A percentile compares a stretch with the other conserved stretches of the same genome.
Evolutionary conservation across 192 early-diverging fungal species (phyloP).

Genomic region (Spinellus fusiger): DNA sequence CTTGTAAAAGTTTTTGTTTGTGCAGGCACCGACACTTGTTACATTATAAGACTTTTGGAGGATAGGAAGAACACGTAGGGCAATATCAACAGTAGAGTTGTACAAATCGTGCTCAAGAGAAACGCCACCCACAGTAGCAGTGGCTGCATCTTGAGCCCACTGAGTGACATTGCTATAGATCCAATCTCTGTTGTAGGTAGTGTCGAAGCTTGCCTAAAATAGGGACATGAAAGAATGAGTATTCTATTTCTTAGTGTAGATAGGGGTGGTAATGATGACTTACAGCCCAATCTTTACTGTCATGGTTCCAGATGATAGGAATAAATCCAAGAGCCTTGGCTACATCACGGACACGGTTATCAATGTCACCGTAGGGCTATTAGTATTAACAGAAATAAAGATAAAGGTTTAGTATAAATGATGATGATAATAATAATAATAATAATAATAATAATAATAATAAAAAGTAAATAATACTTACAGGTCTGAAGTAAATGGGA

Average conservation of each 20-base stretch:
- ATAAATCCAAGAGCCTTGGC: conserved; percentile 42
- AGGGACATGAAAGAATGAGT: too few species aligned
- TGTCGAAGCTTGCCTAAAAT: too few species aligned
- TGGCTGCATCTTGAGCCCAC: conserved; percentile 31
- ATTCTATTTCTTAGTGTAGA: too few species aligned
- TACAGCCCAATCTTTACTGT: conserved; percentile 48
- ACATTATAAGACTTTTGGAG: conserved; percentile 27
- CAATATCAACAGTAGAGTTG: conserved; percentile 31
- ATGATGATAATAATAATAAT: not conserved
- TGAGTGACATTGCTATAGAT: conserved; percentile 18
- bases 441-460: not conserved
- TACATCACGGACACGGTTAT: conserved; percentile 56
- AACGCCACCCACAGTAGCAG: conserved; percentile 34
- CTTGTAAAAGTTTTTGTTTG: conserved; percentile 32
- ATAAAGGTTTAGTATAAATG: not conserved
- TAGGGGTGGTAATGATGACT: too few species aligned
- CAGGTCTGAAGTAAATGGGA: conserved; percentile 56
- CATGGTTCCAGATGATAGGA: conserved; percentile 45
- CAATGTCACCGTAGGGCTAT: conserved; percentile 63
- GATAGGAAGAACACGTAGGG: conserved; percentile 30
- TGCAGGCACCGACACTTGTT: conserved; percentile 30
- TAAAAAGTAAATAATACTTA: too few species aligned
- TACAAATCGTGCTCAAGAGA: conserved; percentile 51
- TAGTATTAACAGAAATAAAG: conserved; percentile 3
- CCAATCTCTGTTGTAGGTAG: not conserved